Conservation (phyloP, 2,329 filamentous ascomycete genomes). For the Zasmidium citrigriseum region DNA sequence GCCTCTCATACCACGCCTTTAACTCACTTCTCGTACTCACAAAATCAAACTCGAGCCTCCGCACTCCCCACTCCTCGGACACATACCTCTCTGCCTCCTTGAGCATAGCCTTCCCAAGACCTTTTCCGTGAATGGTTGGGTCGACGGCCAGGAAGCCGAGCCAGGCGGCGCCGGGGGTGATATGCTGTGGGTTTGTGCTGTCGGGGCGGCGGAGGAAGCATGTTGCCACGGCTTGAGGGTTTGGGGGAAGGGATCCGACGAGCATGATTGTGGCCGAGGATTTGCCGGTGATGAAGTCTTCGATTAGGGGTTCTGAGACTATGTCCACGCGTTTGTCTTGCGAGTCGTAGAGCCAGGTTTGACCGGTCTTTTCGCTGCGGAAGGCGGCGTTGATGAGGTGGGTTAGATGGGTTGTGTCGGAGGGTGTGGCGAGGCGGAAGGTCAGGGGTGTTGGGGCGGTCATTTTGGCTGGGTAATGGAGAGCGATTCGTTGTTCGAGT, state of each 20-base stretch:
- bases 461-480: no score
- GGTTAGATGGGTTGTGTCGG: constrained; percentile 6
- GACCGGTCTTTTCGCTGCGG: constrained; percentile 13
- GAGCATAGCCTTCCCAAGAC: constrained; percentile 10
- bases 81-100: constrained; percentile 6
- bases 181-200: not conserved
- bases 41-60: constrained; percentile 12
- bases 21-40: constrained; percentile 11
- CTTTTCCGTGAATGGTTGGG: constrained; percentile 2
- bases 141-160: constrained; percentile 10
- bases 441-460: not conserved
- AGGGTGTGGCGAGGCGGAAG: constrained; percentile 4
- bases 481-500: no score
- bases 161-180: constrained; percentile 8
- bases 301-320: constrained; percentile 1
- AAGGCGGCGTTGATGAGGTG: constrained; percentile 14
- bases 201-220: constrained; percentile 9
- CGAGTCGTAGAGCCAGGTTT: constrained; percentile 15
- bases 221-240: not conserved
- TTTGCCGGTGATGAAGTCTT: not conserved
- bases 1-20: constrained; percentile 13
- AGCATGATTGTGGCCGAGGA: constrained; percentile 8
- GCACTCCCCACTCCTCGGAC: constrained; percentile 4
- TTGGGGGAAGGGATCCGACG: constrained; percentile 1
- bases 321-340: constrained; percentile 14